A percentile compares a stretch with the other conserved stretches of the same genome.
Evolutionary conservation across 2,329 filamentous ascomycete species (phyloP).

Genomic region (Conoideocrella luteorostrata): DNA sequence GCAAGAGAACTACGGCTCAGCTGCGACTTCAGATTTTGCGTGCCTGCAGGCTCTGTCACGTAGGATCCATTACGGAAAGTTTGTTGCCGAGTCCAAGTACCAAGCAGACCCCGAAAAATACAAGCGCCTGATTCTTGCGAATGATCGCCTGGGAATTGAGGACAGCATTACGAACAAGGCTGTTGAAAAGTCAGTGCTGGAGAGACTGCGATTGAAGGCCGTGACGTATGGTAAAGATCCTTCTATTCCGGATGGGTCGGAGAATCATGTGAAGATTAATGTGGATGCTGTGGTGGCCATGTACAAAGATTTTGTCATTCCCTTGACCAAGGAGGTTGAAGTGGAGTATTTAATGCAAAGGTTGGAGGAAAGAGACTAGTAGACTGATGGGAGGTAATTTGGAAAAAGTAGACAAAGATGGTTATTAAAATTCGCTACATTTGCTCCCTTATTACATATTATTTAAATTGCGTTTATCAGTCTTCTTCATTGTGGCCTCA

Average conservation of each 20-base stretch:
- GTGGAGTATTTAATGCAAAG: conserved; percentile 98
- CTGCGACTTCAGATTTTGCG: conserved; percentile 84
- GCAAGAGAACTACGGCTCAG: conserved; percentile 91
- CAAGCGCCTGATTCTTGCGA: conserved; percentile 72
- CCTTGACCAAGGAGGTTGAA: conserved; percentile 95
- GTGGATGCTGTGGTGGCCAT: conserved; percentile 84
- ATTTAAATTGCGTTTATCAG: too few relatives aligned
- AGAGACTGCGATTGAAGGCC: conserved; percentile 79
- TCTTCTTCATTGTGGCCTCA: conserved; percentile 41
- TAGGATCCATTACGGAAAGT: conserved; percentile 96
- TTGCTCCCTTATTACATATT: not conserved
- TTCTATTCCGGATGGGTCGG: conserved; percentile 48
- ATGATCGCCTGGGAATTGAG: conserved; percentile 74
- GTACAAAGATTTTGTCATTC: conserved; percentile 92
- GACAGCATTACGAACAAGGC: conserved; percentile 83
- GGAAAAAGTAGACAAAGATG: not conserved
- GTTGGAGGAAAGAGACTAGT: conserved; percentile 41
- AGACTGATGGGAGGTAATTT: not conserved
- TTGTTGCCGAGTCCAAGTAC: conserved; percentile 96
- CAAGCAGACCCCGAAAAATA: conserved; percentile 73
- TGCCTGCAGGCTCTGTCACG: conserved; percentile 85
- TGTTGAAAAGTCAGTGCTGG: conserved; percentile 88
- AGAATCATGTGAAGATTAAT: conserved; percentile 73
- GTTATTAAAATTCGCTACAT: not conserved
- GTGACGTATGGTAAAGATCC: conserved; percentile 92